A percentile compares a stretch with the other conserved stretches of the same genome.
phyloP scores from a whole-genome alignment of 2,329 filamentous ascomycete genomes.

The Fusarium sp. region DNA sequence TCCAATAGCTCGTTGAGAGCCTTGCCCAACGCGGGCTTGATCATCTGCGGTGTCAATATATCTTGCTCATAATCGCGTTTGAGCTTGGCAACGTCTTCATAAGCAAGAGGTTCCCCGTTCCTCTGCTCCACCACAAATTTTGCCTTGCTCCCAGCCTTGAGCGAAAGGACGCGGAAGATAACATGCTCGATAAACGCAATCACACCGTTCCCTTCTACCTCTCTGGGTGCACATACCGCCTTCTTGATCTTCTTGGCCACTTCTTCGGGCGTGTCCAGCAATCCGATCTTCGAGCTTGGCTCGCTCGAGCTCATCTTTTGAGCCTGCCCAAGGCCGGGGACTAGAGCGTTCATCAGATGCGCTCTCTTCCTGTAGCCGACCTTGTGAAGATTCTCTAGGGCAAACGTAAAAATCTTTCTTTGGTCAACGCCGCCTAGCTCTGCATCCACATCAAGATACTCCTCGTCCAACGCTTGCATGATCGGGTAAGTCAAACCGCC shows the following conservation, averaged over 20 bases:
- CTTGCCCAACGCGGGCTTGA: background rate
- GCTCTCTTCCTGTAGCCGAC: background rate
- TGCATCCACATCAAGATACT: background rate
- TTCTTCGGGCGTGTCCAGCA: accelerated
- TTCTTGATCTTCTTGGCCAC: conserved; percentile 7
- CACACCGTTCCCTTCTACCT: background rate
- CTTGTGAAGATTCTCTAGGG: background rate
- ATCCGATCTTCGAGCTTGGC: background rate
- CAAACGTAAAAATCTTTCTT: background rate
- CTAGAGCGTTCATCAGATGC: conserved; percentile 3
- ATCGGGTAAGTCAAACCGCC: background rate
- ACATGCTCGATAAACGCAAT: conserved; percentile 4
- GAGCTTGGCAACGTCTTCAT: background rate
- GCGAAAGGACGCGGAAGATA: background rate
- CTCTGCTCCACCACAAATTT: background rate
- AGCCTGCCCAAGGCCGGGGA: background rate
- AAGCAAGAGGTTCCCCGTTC: background rate
- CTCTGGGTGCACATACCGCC: accelerated
- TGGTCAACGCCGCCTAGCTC: conserved; percentile 7
- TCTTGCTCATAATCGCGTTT: background rate
- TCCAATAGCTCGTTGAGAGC: background rate
- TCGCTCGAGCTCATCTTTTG: conserved; percentile 22
- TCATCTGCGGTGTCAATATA: background rate
- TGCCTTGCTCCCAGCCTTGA: background rate
- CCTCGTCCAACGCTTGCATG: background rate